These are phyloP conservation scores for Spathaspora gorwiae DNA, from an alignment of 805 yeast species.

Conservation along the genomic window DNA sequence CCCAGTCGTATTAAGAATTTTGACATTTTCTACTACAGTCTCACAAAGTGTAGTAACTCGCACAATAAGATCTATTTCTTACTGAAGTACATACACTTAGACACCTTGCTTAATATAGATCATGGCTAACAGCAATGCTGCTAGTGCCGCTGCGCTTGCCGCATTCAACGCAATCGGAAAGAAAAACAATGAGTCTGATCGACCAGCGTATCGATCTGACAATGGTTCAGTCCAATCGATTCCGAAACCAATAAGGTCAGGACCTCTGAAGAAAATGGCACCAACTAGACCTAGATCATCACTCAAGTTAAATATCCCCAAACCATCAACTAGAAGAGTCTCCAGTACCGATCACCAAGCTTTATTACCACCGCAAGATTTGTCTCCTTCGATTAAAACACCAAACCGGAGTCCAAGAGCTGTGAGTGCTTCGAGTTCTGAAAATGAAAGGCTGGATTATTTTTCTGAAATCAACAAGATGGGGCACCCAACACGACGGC, in stretches of 20 bases:
- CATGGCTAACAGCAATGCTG: conserved; percentile 11
- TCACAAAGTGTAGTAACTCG: no score
- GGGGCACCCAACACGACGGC: neutral
- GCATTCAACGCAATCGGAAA: conserved; percentile 28
- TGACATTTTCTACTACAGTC: no score
- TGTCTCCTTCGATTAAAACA: neutral
- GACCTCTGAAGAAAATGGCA: conserved; percentile 1
- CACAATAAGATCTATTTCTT: no score
- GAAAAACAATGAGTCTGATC: conserved; percentile 4
- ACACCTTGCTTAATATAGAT: neutral
- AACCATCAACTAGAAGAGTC: neutral
- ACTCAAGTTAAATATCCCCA: neutral
- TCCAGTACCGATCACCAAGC: neutral
- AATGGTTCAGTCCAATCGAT: conserved; percentile 6
- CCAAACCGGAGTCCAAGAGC: neutral
- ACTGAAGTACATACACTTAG: no score
- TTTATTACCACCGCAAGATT: neutral
- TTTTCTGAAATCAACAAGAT: conserved; percentile 4
- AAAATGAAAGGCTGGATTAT: conserved; percentile 7
- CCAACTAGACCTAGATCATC: neutral
- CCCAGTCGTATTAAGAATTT: no score
- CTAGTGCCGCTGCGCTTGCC: conserved; percentile 42
- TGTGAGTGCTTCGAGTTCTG: neutral
- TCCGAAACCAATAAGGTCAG: conserved; percentile 3
- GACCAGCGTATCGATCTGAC: neutral